Conservation (phyloP, 345 rosid species). For the Salix suchowensis region DNA sequence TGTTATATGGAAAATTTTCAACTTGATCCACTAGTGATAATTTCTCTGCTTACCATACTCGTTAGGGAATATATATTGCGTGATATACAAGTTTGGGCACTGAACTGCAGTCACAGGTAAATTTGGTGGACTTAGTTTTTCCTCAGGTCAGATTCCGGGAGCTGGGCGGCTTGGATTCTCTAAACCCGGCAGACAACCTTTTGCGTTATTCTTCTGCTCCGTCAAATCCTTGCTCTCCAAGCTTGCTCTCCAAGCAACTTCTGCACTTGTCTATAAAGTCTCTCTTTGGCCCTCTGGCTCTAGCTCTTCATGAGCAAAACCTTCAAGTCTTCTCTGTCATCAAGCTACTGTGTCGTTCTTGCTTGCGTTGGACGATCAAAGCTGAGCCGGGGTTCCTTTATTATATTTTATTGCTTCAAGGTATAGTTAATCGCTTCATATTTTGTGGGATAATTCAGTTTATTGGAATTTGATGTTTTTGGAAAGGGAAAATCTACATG, state of each 20-base stretch:
- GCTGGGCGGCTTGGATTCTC: not conserved
- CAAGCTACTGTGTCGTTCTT: not conserved
- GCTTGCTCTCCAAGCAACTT: no score
- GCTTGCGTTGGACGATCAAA: not conserved
- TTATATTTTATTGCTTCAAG: not conserved
- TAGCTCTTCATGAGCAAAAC: not conserved
- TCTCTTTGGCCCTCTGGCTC: conserved; percentile 3
- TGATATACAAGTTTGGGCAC: not conserved
- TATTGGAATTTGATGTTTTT: not conserved
- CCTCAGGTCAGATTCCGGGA: not conserved
- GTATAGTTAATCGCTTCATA: not conserved
- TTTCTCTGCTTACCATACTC: no score
- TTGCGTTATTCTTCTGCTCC: not conserved
- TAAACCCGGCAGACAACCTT: not conserved
- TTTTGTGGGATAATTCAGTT: not conserved
- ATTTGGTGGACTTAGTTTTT: not conserved
- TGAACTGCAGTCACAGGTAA: not conserved
- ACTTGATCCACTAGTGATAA: no score
- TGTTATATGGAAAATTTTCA: no score
- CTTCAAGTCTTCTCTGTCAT: not conserved
- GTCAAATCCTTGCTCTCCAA: no score
- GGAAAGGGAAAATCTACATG: not conserved
- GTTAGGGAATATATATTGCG: not conserved
- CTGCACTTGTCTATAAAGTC: no score
- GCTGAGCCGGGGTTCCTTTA: not conserved